Percentiles rank a stretch among this genome's conserved stretches.
Conservation (phyloP, 345 rosid species). For the Raphanus raphanistrum region DNA sequence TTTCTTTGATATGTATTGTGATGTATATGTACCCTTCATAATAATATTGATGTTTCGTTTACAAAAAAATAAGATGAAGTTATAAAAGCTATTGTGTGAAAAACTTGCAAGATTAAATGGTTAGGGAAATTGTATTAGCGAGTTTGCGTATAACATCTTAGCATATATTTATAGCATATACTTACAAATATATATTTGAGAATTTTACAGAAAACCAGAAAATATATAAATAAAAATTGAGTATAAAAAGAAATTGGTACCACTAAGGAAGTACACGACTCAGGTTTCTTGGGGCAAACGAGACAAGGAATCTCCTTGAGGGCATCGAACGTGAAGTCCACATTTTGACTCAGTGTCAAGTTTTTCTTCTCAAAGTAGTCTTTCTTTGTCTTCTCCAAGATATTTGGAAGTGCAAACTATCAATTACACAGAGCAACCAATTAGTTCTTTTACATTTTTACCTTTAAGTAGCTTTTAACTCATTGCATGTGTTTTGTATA, state of each 20-base stretch:
- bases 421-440: slow-evolving; percentile 12
- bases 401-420: slow-evolving; percentile 68
- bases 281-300: slow-evolving; percentile 55
- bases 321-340: slow-evolving; percentile 42
- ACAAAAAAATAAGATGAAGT: not conserved
- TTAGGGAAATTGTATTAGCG: not conserved
- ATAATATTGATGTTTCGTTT: not conserved
- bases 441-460: not conserved
- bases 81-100: not conserved
- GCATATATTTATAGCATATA: not conserved
- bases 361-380: slow-evolving; percentile 52
- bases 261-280: slow-evolving; percentile 66
- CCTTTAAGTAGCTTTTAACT: not conserved
- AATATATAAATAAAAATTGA: not conserved
- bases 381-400: slow-evolving; percentile 54
- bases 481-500: not conserved
- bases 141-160: not conserved
- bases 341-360: slow-evolving; percentile 44
- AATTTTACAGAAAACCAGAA: not conserved
- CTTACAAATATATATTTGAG: not conserved
- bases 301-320: slow-evolving; percentile 63
- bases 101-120: not conserved
- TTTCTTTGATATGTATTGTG: not conserved
- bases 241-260: slow-evolving; percentile 33
- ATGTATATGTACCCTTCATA: not conserved